Base-by-base conservation (phyloP, 1,284 basidiomycete genomes). In the Ceraceosorus bombacis region DNA sequence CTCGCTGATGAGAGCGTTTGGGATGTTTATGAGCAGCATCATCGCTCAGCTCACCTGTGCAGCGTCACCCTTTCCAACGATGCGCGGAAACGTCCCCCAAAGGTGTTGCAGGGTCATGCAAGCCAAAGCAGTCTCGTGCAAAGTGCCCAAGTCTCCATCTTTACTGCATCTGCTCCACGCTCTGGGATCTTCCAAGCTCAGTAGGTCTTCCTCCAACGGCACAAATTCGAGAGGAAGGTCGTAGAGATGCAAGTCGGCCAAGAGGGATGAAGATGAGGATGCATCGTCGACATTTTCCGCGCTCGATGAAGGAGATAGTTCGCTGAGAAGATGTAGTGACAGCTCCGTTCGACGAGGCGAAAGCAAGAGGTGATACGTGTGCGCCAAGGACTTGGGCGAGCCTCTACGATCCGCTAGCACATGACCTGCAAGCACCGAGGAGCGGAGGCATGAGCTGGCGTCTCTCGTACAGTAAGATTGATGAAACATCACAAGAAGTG, bases 191-290 rank as follows among this genome's bases (percentile, higher is more conserved):
- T 76, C 73, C 13, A 76, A 65, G 37, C 67, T 70, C 53, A 76
- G 69, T 6, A 76, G 57, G 50, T 98, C 94, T 40, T 89, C 85
- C 61, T 92, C 91, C 40, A 97, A 76, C 3, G 92, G 90, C 55
- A 97, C 90, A 73, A 97, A 90, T 68, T 94, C 91, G 43, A 97
- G 82, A 71, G 90, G 89, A 77, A 91, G 94, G 57, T 90, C 59
- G 17, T 86, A 84, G 12, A 96, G 83, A 2, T 84, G 86, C 52
- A 96, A 82, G 73, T 94, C 90, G 27, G 92, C n/a, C 37, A 69
- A 63, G 4, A 75, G 59, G 41, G 65, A 70, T 57, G 53, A 62
- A 52, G n/a, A 56, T 57, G 13, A 71, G 60, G 10, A 67, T 27
- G 27, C 27, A 27, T 27, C 27, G 27, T 27, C 27, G 27, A 27